Conservation (phyloP, 345 rosid species). For the Kandelia obovata region DNA sequence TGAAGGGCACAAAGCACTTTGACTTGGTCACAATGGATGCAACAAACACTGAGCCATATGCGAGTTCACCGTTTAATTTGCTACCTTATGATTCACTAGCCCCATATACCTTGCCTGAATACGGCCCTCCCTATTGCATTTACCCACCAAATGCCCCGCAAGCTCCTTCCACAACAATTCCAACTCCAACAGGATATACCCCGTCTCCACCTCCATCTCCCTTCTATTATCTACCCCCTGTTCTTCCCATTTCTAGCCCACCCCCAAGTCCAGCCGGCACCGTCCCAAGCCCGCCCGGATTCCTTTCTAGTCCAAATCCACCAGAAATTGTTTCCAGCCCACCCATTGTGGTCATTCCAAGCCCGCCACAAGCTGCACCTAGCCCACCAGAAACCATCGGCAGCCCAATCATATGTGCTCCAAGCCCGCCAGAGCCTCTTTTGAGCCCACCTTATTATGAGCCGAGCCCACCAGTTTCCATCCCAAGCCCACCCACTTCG, state of each 20-base stretch:
- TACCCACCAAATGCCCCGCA: constrained; percentile 56
- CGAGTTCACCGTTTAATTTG: constrained; percentile 53
- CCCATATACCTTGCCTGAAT: constrained; percentile 43
- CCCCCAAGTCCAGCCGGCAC: constrained; percentile 36
- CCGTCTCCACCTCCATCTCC: constrained; percentile 23
- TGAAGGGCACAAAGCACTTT: constrained; percentile 36
- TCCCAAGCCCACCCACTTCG: constrained; percentile 21
- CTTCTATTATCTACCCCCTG: constrained; percentile 20
- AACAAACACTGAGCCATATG: constrained; percentile 46
- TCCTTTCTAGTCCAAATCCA: constrained; percentile 4
- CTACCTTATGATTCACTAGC: constrained; percentile 57
- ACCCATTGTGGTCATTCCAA: neutral
- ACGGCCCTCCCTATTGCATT: constrained; percentile 52
- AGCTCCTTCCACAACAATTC: constrained; percentile 27
- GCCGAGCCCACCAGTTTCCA: constrained; percentile 15
- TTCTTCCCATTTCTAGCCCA: constrained; percentile 42
- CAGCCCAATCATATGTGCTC: constrained; percentile 4
- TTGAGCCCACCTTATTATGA: constrained; percentile 6
- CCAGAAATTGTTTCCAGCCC: constrained; percentile 17
- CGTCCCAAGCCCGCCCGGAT: constrained; percentile 18
- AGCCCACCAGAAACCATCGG: constrained; percentile 23
- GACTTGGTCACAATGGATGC: constrained; percentile 43
- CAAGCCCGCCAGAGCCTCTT: neutral
- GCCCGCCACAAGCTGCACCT: constrained; percentile 30
- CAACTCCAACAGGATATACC: constrained; percentile 25